Conservation (phyloP, 257 asterid genomes). For the Scutellaria minor region DNA sequence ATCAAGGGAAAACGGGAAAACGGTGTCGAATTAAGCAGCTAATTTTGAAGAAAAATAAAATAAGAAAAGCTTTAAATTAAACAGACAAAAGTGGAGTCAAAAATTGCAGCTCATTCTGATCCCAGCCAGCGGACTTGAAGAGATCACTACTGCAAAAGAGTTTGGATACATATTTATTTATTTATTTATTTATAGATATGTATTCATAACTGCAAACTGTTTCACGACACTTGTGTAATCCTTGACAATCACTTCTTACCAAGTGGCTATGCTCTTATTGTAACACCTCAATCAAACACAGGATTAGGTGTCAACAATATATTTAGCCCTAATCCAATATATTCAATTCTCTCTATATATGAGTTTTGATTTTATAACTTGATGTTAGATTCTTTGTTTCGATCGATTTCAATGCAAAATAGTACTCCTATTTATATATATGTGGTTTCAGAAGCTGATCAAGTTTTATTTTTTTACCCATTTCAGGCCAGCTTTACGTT, state of each 20-base stretch:
- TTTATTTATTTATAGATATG: too few species aligned
- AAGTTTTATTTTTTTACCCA: too few species aligned
- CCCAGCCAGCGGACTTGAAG: slow-evolving; percentile 14
- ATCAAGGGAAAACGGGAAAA: neutral
- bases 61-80: neutral
- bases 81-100: slow-evolving; percentile 35
- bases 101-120: slow-evolving; percentile 26
- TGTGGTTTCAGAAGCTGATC: too few species aligned
- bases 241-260: slow-evolving; percentile 8
- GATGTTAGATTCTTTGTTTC: too few species aligned
- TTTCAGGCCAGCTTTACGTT: too few species aligned
- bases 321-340: neutral
- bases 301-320: slow-evolving; percentile 25
- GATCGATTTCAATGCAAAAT: neutral
- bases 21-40: neutral
- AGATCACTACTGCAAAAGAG: slow-evolving; percentile 21
- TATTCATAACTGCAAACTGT: neutral
- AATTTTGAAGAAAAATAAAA: neutral
- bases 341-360: neutral
- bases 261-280: neutral
- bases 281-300: slow-evolving; percentile 7
- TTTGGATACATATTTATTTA: too few species aligned
- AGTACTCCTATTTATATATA: too few species aligned
- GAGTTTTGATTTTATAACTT: neutral
- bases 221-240: neutral